phyloP scores from a whole-genome alignment of 805 yeast genomes.

The Candida lessepsii region DNA sequence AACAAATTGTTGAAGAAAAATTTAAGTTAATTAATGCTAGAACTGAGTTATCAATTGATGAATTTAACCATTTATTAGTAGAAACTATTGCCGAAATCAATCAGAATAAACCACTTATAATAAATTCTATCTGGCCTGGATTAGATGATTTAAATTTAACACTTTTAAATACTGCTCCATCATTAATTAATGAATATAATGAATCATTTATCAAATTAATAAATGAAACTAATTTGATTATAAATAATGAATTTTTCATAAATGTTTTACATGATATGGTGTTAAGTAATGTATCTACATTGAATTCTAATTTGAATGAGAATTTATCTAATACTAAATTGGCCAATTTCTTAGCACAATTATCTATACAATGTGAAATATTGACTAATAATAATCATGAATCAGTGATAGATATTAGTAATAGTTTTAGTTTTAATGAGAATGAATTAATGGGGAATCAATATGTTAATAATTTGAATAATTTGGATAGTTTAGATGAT shows the following conservation, averaged over 20 bases:
- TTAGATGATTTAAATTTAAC: slow-evolving; percentile 44
- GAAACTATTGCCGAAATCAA: slow-evolving; percentile 24
- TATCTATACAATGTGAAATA: slow-evolving; percentile 62
- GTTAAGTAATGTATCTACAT: slow-evolving; percentile 31
- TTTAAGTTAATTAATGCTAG: slow-evolving; percentile 70
- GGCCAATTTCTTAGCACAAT: slow-evolving; percentile 68
- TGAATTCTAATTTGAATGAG: slow-evolving; percentile 31
- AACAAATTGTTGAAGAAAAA: slow-evolving; percentile 54
- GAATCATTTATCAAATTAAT: slow-evolving; percentile 41
- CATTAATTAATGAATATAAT: slow-evolving; percentile 34
- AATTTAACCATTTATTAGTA: slow-evolving; percentile 44
- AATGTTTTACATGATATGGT: slow-evolving; percentile 35
- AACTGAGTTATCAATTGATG: slow-evolving; percentile 62
- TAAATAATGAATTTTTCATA: slow-evolving; percentile 32
- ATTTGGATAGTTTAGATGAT: slow-evolving; percentile 68
- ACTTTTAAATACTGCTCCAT: slow-evolving; percentile 48
- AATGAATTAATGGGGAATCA: slow-evolving; percentile 33
- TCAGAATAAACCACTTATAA: slow-evolving; percentile 15
- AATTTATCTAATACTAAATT: slow-evolving; percentile 33
- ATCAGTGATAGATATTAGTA: background rate
- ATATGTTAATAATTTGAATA: slow-evolving; percentile 36
- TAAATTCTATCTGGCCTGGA: slow-evolving; percentile 36
- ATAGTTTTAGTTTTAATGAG: slow-evolving; percentile 1
- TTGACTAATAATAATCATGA: slow-evolving; percentile 33
- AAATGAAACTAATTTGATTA: slow-evolving; percentile 45